Evolutionary conservation across 768 basidiomycete genomes (phyloP).

Genomic region (Agaricus bisporus): DNA sequence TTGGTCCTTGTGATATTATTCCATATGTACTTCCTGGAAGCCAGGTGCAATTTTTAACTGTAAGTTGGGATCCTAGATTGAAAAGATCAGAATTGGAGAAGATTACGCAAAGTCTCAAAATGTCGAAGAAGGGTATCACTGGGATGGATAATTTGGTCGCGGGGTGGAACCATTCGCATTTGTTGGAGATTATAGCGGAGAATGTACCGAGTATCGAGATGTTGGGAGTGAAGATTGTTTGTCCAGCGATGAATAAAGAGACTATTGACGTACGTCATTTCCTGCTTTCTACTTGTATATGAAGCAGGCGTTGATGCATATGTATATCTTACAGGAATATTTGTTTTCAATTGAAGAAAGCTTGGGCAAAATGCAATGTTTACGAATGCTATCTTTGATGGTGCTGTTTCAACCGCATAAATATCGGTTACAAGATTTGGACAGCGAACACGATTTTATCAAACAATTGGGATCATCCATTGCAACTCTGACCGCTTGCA

Average conservation of each 20-base stretch:
- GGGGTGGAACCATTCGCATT: conserved; percentile 9
- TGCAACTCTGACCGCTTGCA: conserved; percentile 1
- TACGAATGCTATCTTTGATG: not conserved
- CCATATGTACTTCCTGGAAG: conserved; percentile 11
- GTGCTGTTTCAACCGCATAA: not conserved
- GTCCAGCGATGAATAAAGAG: conserved; percentile 1
- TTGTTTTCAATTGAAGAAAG: not conserved
- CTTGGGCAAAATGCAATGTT: not conserved
- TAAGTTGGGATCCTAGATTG: conserved; percentile 11
- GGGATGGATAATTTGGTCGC: conserved; percentile 13
- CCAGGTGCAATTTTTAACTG: conserved; percentile 10
- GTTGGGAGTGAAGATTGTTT: conserved; percentile 12
- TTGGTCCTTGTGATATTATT: conserved; percentile 12
- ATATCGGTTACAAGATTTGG: not conserved
- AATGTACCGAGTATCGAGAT: conserved; percentile 10
- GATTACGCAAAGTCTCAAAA: conserved; percentile 1
- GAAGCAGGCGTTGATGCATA: not conserved
- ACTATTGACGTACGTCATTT: conserved; percentile 5
- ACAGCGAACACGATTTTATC: not conserved
- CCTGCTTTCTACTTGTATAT: not conserved
- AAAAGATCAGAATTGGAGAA: not conserved
- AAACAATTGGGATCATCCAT: not conserved
- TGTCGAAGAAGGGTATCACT: conserved; percentile 3
- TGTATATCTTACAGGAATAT: not conserved
- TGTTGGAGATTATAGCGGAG: conserved; percentile 10